A percentile compares a stretch with the other conserved stretches of the same genome.
Evolutionary conservation across 257 asterid genomes (phyloP).

Genomic region (Mitragyna speciosa): DNA sequence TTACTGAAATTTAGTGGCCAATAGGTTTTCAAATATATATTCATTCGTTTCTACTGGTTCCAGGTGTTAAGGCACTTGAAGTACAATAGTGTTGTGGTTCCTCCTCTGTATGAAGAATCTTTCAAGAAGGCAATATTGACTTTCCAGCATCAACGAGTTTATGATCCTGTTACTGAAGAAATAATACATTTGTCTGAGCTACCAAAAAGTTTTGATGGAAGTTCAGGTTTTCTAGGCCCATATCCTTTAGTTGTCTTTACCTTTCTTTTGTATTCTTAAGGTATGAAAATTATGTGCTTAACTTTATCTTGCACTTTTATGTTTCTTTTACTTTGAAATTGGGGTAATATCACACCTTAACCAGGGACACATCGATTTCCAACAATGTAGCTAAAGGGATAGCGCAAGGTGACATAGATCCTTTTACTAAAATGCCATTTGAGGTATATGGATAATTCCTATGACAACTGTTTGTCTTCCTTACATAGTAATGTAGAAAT

Average conservation of each 20-base stretch:
- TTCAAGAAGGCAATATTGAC: conserved; percentile 84
- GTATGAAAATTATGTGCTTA: conserved; percentile 33
- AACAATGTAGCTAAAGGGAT: conserved; percentile 78
- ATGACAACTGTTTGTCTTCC: neutral
- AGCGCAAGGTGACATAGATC: conserved; percentile 87
- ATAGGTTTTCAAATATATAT: neutral
- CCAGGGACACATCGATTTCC: conserved; percentile 59
- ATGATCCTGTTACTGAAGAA: conserved; percentile 61
- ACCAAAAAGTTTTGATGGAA: conserved; percentile 39
- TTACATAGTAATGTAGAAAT: neutral
- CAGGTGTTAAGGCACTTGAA: conserved; percentile 92
- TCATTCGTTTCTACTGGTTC: conserved; percentile 14
- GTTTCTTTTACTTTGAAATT: conserved; percentile 9
- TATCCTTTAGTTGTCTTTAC: conserved; percentile 57
- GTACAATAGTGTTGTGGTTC: conserved; percentile 55
- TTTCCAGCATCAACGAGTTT: conserved; percentile 87
- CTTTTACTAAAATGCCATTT: conserved; percentile 71
- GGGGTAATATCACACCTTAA: conserved; percentile 50
- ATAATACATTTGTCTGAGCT: conserved; percentile 66
- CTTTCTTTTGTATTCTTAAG: conserved; percentile 6
- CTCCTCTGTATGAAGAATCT: conserved; percentile 78
- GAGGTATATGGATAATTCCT: conserved; percentile 46
- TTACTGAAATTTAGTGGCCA: neutral
- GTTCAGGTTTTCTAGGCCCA: conserved; percentile 87
- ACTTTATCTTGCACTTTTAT: conserved; percentile 13